Percentiles rank a stretch among this genome's conserved stretches.
Conservation (phyloP, 768 basidiomycete species). For the Termitomyces sp. region DNA sequence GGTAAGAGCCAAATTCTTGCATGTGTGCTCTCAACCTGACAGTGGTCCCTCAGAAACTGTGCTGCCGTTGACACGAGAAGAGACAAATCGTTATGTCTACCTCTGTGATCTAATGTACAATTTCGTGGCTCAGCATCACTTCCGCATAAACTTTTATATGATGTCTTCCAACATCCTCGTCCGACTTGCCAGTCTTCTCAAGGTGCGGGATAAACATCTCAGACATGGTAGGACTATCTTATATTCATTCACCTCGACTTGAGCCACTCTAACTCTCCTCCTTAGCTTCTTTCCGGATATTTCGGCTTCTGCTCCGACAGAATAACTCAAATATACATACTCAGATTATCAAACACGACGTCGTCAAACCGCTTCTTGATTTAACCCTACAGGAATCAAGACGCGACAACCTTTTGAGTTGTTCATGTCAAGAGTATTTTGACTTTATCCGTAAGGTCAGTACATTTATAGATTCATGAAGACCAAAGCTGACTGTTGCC, state of each 20-base stretch:
- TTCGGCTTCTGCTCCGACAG: slow-evolving; percentile 78
- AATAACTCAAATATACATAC: slow-evolving; percentile 73
- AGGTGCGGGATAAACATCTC: slow-evolving; percentile 85
- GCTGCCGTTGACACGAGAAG: slow-evolving; percentile 62
- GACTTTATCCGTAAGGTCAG: slow-evolving; percentile 85
- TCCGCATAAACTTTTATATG: slow-evolving; percentile 89
- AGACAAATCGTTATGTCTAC: slow-evolving; percentile 81
- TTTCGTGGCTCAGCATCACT: slow-evolving; percentile 85
- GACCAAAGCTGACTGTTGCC: not conserved
- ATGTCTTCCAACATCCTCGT: slow-evolving; percentile 74
- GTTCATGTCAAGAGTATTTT: slow-evolving; percentile 94
- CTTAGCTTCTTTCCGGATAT: slow-evolving; percentile 88
- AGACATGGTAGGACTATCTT: slow-evolving; percentile 67
- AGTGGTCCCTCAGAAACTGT: slow-evolving; percentile 37
- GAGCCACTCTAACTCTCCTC: not conserved
- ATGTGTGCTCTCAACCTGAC: not conserved
- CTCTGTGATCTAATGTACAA: slow-evolving; percentile 89
- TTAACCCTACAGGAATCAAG: slow-evolving; percentile 79
- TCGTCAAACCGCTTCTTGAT: slow-evolving; percentile 80
- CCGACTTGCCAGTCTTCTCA: slow-evolving; percentile 74
- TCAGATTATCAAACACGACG: slow-evolving; percentile 81
- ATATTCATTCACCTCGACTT: slow-evolving; percentile 6
- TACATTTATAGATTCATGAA: not conserved
- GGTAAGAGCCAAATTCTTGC: slow-evolving; percentile 15
- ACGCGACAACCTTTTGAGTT: slow-evolving; percentile 89